A percentile compares a stretch with the other conserved stretches of the same genome.
These are phyloP conservation scores for Elsinoe arachidis DNA, from an alignment of 2,329 filamentous ascomycete species.

Conservation along the genomic window DNA sequence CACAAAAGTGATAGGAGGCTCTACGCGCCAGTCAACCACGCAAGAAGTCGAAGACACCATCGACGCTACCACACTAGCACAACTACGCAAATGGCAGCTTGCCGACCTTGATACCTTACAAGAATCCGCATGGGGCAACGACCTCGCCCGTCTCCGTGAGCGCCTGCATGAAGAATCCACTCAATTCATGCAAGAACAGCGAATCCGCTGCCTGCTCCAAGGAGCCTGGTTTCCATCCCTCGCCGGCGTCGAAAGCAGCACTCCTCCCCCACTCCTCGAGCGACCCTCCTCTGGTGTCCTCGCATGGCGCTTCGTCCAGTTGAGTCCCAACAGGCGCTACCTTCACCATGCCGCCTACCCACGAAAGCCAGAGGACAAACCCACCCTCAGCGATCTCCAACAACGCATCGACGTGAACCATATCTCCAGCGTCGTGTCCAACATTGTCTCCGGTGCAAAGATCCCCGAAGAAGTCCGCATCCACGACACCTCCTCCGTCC, in stretches of 20 bases:
- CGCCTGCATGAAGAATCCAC: conserved; percentile 84
- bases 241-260: conserved; percentile 29
- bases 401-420: conserved; percentile 81
- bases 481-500: background rate
- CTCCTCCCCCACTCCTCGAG: conserved; percentile 33
- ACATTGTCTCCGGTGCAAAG: conserved; percentile 31
- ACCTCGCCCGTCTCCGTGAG: conserved; percentile 80
- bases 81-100: conserved; percentile 83
- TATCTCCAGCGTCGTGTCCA: conserved; percentile 89
- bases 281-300: conserved; percentile 24
- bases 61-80: conserved; percentile 68
- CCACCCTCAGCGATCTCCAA: conserved; percentile 61
- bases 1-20: conserved; percentile 79
- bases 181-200: conserved; percentile 95
- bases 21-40: conserved; percentile 72
- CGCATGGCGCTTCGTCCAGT: conserved; percentile 72
- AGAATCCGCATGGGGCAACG: conserved; percentile 87
- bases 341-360: conserved; percentile 86
- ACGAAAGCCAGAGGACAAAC: conserved; percentile 51
- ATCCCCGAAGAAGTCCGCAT: background rate
- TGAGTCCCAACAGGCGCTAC: conserved; percentile 85
- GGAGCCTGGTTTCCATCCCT: conserved; percentile 75
- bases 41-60: conserved; percentile 84
- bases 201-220: conserved; percentile 77
- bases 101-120: conserved; percentile 83